These are phyloP conservation scores for Datura wrightii DNA, from an alignment of 257 asterid species.

Conservation along the genomic window DNA sequence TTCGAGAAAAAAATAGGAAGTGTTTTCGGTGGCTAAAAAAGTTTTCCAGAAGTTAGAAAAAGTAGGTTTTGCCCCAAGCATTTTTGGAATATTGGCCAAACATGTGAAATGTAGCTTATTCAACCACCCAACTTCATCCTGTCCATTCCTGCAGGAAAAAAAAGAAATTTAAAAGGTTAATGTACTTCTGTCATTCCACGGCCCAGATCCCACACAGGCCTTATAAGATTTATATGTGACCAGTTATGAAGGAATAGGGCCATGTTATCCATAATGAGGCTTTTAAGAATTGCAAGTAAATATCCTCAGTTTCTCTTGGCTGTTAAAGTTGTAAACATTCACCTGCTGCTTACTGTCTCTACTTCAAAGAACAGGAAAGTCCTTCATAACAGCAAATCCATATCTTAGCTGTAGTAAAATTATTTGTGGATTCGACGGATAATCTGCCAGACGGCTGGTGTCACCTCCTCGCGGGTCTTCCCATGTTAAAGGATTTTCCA, in stretches of 20 bases:
- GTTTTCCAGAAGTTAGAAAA: too few species aligned
- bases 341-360: neutral
- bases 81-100: neutral
- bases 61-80: neutral
- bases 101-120: neutral
- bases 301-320: neutral
- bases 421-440: neutral
- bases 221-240: neutral
- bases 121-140: neutral
- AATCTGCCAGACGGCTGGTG: neutral
- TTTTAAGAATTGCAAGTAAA: neutral
- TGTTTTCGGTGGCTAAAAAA: too few species aligned
- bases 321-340: neutral
- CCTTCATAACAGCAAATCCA: neutral
- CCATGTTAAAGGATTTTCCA: neutral
- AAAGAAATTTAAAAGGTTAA: neutral
- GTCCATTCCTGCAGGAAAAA: neutral
- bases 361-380: neutral
- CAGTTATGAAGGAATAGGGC: neutral
- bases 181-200: neutral
- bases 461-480: neutral
- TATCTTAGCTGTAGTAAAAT: neutral
- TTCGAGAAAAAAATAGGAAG: too few species aligned
- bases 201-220: neutral
- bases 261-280: neutral